phyloP scores from a whole-genome alignment of 1,284 basidiomycete species.

The Thecaphora thlaspeos region DNA sequence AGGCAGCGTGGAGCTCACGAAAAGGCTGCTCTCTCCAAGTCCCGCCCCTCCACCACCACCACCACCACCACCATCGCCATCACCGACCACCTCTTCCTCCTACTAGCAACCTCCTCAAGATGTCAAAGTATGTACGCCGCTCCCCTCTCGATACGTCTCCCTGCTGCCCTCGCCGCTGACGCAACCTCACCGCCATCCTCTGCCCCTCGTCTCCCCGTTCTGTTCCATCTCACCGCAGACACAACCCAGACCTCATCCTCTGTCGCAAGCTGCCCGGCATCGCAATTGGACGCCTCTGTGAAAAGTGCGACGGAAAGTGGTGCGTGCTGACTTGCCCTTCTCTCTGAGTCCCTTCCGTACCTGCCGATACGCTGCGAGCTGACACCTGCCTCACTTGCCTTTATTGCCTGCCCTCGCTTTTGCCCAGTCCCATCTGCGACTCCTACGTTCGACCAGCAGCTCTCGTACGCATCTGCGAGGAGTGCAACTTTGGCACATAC shows the following conservation, averaged over 20 bases:
- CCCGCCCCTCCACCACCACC: not conserved
- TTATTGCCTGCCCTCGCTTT: not conserved
- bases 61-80: not conserved
- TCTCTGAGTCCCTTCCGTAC: not conserved
- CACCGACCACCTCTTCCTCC: too few species aligned
- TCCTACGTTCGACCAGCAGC: constrained; percentile 98
- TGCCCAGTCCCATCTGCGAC: constrained; percentile 87
- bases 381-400: too few species aligned
- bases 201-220: too few species aligned
- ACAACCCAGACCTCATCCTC: constrained; percentile 81
- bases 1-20: too few species aligned
- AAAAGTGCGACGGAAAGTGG: constrained; percentile 99
- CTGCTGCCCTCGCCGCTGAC: not conserved
- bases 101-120: too few species aligned
- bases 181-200: not conserved
- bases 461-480: constrained; percentile 95
- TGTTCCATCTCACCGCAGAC: constrained; percentile 14
- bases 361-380: too few species aligned
- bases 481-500: constrained; percentile 96
- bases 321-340: constrained; percentile 59
- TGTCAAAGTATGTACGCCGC: constrained; percentile 34
- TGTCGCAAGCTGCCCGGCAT: constrained; percentile 94
- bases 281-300: constrained; percentile 90
- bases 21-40: too few species aligned
- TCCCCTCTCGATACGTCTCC: too few species aligned